Conservation (phyloP, 164 flowering plant genomes). For the Vitis cinerea region DNA sequence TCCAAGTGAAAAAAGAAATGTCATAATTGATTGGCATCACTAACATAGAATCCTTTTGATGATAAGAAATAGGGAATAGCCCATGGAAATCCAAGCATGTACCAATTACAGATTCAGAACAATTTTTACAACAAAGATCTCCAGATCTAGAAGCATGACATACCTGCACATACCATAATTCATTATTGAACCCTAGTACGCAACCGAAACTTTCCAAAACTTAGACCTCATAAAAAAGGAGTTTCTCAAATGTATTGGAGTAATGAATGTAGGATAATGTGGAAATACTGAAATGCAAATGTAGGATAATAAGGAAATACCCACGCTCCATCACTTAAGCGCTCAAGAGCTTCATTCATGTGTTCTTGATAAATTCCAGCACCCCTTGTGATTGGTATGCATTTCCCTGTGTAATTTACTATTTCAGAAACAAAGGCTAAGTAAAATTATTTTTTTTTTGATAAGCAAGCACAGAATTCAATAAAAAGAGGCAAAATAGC, state of each 20-base stretch:
- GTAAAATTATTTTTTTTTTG: not conserved
- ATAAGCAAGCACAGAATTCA: too few species aligned
- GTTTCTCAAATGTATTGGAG: not conserved
- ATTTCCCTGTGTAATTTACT: slow-evolving; percentile 68
- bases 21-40: not conserved
- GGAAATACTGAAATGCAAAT: too few species aligned
- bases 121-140: not conserved
- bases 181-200: too few species aligned
- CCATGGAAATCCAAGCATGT: not conserved
- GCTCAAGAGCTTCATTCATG: slow-evolving; percentile 95
- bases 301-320: slow-evolving; percentile 31
- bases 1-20: not conserved
- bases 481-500: too few species aligned
- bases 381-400: slow-evolving; percentile 95
- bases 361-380: slow-evolving; percentile 92
- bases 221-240: not conserved
- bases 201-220: not conserved
- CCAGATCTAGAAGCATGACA: slow-evolving; percentile 8
- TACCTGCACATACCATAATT: not conserved
- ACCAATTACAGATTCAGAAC: not conserved
- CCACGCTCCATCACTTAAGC: slow-evolving; percentile 84
- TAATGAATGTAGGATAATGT: not conserved
- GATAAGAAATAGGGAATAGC: not conserved
- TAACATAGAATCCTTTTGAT: not conserved
- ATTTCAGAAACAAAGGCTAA: slow-evolving; percentile 11